Evolutionary conservation across 441 rosid genomes (phyloP), one percentile per base, ranked within the genome.

Genomic region (Cnidoscolus chayamansa): DNA sequence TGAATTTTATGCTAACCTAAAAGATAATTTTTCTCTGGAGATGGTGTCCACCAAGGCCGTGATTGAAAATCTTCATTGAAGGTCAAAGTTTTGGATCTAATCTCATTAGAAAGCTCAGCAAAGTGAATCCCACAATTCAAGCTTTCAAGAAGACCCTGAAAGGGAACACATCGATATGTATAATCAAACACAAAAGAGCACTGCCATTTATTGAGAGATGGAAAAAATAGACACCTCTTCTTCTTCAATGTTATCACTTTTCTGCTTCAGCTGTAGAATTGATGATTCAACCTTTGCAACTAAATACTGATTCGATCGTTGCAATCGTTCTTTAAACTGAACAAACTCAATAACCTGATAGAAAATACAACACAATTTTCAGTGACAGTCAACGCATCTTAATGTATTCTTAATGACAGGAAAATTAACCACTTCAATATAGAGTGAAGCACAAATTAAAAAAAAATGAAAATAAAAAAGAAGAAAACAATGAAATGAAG

Each of bases 41-140:
- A 80, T 80, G 98, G 99, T 19, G 97, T 91, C 98, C 99, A 96
- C 98, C 98, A 96, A 75, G 99, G 98, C 59, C 97, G 86, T 66
- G 94, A 81, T 75, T 86, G 88, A 74, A 94, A 83, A 83, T 93
- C 99, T 80, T 96, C 98, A 83, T 96, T 91, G 78, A 88, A 89
- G 73, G 86, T 87, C 84, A 91, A 75, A 49, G 84, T 82, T 80
- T 81, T 89, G 47, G 94, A 87, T 65, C 87, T 90, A 77, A 90
- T 86, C 85, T 91, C 97, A 72, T 87, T 82, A 12, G 97, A 86
- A 51, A 96, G 91, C 86, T 91, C 98, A 70, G 84, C 86, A 78
- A 90, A 87, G 77, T 84, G 82, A 82, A 64, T 67, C 72, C 98
- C 98, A 19, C 66, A 78, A 61, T 91, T 90, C 84, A 91, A 76